Evolutionary conservation across 169 alveolate genomes (phyloP).

Genomic region (Plasmodium relictum): DNA sequence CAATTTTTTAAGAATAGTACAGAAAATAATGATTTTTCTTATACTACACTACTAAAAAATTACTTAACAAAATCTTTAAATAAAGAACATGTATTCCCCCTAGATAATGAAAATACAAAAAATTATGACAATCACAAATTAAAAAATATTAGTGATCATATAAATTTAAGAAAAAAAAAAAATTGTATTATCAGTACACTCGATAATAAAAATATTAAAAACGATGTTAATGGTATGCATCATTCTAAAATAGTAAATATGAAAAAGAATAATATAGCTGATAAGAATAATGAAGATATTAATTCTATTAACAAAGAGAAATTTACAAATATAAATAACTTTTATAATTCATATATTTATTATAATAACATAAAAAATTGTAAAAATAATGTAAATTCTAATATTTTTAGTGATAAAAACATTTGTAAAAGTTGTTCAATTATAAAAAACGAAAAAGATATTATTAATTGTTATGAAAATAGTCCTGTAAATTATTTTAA

Average conservation of each 20-base stretch:
- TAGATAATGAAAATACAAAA: not conserved
- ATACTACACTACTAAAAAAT: not conserved
- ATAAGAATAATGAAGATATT: not conserved
- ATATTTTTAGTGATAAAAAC: not conserved
- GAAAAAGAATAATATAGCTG: not conserved
- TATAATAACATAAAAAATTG: conserved; percentile 3
- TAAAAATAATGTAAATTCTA: conserved; percentile 9
- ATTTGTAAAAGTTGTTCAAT: conserved; percentile 15
- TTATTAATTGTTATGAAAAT: not conserved
- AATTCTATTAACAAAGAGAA: conserved; percentile 1
- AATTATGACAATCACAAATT: not conserved
- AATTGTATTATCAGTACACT: not conserved
- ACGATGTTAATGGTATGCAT: conserved; percentile 1
- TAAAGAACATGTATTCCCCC: conserved; percentile 15
- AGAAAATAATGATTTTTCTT: conserved; percentile 1
- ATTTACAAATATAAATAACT: conserved; percentile 3
- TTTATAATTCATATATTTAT: not conserved
- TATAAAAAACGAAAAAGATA: conserved; percentile 29
- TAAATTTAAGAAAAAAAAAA: not conserved
- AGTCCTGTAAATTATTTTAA: not conserved
- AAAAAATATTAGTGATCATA: not conserved
- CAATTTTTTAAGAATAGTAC: not conserved
- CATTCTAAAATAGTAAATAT: conserved; percentile 24
- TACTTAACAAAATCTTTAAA: not conserved
- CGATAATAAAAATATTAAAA: conserved; percentile 4